Conservation (phyloP, 2,329 filamentous ascomycete genomes). For the Colletotrichum gigasporum region DNA sequence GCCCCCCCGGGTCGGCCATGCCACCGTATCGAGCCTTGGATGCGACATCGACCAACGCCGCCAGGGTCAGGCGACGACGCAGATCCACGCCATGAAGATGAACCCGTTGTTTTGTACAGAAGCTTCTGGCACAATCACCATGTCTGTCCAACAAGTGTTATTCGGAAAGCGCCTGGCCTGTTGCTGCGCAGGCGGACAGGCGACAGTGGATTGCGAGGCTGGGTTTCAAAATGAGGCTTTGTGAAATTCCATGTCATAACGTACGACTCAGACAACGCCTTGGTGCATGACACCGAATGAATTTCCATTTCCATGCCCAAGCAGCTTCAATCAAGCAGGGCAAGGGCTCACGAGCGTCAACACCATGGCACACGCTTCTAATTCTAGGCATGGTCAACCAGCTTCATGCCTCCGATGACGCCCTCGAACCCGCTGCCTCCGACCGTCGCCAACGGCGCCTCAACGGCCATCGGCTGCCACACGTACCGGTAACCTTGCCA, state of each 20-base stretch:
- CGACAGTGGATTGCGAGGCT: too few relatives aligned
- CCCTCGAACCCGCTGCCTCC: conserved; percentile 26
- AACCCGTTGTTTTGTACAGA: neutral
- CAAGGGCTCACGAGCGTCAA: neutral
- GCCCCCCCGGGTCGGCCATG: conserved; percentile 10
- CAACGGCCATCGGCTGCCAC: conserved; percentile 26
- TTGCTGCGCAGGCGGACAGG: too few relatives aligned
- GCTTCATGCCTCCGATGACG: conserved; percentile 26
- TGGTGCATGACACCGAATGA: conserved; percentile 7
- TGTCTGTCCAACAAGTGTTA: too few relatives aligned
- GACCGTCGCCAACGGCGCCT: conserved; percentile 24
- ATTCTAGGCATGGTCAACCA: conserved; percentile 19
- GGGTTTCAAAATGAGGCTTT: neutral
- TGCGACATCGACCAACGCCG: conserved; percentile 14
- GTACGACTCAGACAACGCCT: conserved; percentile 7
- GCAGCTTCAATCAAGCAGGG: neutral
- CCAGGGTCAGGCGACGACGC: neutral
- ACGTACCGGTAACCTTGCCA: conserved; percentile 24
- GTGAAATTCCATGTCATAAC: neutral
- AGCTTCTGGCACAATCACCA: conserved; percentile 5
- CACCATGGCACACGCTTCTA: neutral
- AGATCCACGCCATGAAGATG: neutral
- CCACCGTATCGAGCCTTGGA: conserved; percentile 21
- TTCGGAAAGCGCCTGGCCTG: too few relatives aligned
- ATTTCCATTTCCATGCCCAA: neutral